phyloP scores from a whole-genome alignment of 805 yeast species.

The Candida dajiaensis region DNA sequence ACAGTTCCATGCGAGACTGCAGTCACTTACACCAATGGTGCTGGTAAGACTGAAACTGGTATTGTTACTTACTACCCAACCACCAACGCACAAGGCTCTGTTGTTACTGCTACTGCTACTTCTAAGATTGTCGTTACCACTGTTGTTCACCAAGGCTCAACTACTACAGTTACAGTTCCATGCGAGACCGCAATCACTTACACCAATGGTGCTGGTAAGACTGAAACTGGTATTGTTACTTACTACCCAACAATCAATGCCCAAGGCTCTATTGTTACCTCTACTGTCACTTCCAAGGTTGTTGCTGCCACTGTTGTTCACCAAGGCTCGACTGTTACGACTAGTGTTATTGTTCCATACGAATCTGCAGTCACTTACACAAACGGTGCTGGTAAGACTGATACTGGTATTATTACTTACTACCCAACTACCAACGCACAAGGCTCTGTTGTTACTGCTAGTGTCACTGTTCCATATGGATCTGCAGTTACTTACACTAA shows the following conservation, averaged over 20 bases:
- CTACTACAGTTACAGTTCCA: too few species aligned
- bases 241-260: not conserved
- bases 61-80: conserved; percentile 3
- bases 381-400: not conserved
- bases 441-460: not conserved
- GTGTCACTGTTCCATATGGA: conserved; percentile 3
- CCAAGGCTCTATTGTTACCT: not conserved
- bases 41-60: conserved; percentile 1
- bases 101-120: not conserved
- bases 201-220: not conserved
- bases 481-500: conserved; percentile 2
- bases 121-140: not conserved
- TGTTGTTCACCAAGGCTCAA: too few species aligned
- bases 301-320: too few species aligned
- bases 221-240: not conserved
- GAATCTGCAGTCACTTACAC: conserved; percentile 1
- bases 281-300: not conserved
- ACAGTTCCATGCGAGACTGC: conserved; percentile 4
- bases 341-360: too few species aligned
- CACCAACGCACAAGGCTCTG: not conserved
- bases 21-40: not conserved
- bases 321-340: too few species aligned
- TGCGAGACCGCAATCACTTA: not conserved
- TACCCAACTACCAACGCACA: conserved; percentile 4
- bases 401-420: conserved; percentile 3